Percentiles rank a stretch among this genome's conserved stretches.
Conservation (phyloP, 1,284 basidiomycete species). For the Sanghuangporus sanghuang region DNA sequence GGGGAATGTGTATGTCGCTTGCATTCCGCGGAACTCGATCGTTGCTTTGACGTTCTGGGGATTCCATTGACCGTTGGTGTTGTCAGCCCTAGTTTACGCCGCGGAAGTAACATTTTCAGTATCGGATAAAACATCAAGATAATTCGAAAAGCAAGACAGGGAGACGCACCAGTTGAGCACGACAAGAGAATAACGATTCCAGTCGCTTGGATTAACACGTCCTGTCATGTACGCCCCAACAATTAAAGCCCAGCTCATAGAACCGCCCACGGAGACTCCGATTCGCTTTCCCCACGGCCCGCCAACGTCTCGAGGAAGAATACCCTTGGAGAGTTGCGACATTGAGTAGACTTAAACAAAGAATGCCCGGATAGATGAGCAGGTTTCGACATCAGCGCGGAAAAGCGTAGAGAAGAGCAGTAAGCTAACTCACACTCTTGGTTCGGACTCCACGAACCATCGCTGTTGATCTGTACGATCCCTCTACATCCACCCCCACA, state of each 20-base stretch:
- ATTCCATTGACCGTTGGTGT: constrained; percentile 47
- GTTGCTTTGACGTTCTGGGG: constrained; percentile 57
- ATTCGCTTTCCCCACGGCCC: constrained; percentile 68
- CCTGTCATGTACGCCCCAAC: constrained; percentile 62
- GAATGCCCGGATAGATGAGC: neutral
- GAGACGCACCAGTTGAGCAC: constrained; percentile 50
- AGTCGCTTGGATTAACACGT: constrained; percentile 49
- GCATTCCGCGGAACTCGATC: constrained; percentile 65
- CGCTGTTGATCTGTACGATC: constrained; percentile 58
- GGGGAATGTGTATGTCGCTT: constrained; percentile 64
- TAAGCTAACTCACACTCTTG: constrained; percentile 54
- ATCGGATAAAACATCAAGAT: neutral
- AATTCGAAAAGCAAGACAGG: neutral
- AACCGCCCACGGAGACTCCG: constrained; percentile 54
- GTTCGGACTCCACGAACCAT: constrained; percentile 57
- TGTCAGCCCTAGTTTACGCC: constrained; percentile 40
- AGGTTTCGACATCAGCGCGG: neutral
- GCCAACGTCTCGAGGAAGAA: constrained; percentile 59
- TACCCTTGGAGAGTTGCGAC: constrained; percentile 70
- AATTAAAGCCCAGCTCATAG: constrained; percentile 49
- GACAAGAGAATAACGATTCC: constrained; percentile 61
- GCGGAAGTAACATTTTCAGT: constrained; percentile 9
- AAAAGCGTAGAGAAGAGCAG: neutral
- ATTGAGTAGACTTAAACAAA: constrained; percentile 54
- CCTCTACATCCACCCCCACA: constrained; percentile 61